These are phyloP conservation scores for Tulasnella calospora DNA, from an alignment of 768 basidiomycete species.

Conservation along the genomic window DNA sequence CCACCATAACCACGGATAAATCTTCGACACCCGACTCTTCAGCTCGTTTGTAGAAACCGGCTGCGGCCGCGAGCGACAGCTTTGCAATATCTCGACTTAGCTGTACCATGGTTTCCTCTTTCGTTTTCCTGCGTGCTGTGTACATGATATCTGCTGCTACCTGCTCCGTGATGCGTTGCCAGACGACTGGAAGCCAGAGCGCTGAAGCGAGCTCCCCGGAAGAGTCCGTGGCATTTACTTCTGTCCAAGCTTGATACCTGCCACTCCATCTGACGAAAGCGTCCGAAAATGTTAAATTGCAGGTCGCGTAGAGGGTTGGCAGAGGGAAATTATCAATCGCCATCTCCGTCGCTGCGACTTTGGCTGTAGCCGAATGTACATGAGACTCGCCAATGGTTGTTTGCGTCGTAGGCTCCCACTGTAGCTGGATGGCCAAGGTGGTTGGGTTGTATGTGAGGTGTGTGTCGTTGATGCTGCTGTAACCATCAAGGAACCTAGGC, in stretches of 20 bases:
- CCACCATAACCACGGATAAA: neutral
- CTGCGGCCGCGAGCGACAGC: neutral
- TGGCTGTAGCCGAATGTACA: neutral
- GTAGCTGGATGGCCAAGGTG: neutral
- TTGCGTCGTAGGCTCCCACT: neutral
- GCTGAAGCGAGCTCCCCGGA: neutral
- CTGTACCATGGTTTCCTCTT: neutral
- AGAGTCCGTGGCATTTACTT: neutral
- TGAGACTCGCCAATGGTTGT: neutral
- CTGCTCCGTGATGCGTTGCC: neutral
- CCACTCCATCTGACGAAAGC: neutral
- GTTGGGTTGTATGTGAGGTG: neutral
- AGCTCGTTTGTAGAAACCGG: neutral
- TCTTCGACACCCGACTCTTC: neutral
- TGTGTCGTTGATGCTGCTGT: neutral
- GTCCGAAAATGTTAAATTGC: neutral
- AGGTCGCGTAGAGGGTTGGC: neutral
- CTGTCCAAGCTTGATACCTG: neutral
- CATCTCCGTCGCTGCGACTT: neutral
- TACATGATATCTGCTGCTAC: neutral
- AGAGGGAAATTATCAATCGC: neutral
- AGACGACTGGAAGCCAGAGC: neutral
- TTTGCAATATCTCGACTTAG: neutral
- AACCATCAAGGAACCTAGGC: neutral
- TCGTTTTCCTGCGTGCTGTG: neutral